Evolutionary conservation across 1,284 basidiomycete species (phyloP), one percentile per base, ranked within the genome.

Genomic region (Leccinum angustisporum): DNA sequence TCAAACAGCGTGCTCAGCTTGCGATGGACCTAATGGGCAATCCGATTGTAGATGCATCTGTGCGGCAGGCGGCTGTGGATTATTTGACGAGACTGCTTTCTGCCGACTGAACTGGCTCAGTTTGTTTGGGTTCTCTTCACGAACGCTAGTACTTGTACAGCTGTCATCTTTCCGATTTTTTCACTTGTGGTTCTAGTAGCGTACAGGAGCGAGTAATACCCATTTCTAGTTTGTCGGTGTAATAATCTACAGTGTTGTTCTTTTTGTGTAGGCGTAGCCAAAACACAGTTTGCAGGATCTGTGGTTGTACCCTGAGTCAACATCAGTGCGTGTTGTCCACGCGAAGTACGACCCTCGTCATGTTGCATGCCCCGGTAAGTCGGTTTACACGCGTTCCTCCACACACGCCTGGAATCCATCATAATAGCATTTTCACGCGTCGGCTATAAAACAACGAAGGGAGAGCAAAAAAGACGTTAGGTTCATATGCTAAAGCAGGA

Each of bases 21-120:
- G 89, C 88, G 34, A 84, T 86, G 61, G 84, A 86, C 55, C 64
- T 89, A 14, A 72, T 89, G 62, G 75, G 78, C n/a, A 86, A 83
- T 65, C 78, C 81, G 9, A 76, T 72, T 46, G 78, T 85, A 13
- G 85, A 87, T 63, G 78, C 80, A 25, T 78, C 80, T 16, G 79
- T 90, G 57, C 86, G 84, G 70, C 82, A 84, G 66, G 84, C 84
- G 5, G 88, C 88, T 6, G 80, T 83, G 58, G 87, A 90, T 57
- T 91, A 87, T 73, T 72, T 90, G 63, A 87, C 87, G 76, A 83
- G 81, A 68, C 71, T 87, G n/a, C 86, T 83, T 58, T 60, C 72
- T 36, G 65, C 72, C 0, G 72, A 76, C 56, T 73, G 68, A 73
- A 65, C 69, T 64, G 61, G 70, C 65, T 71, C 48, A 60, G 50